Base-by-base conservation (phyloP, 345 rosid genomes). In the Lepidium sativum region DNA sequence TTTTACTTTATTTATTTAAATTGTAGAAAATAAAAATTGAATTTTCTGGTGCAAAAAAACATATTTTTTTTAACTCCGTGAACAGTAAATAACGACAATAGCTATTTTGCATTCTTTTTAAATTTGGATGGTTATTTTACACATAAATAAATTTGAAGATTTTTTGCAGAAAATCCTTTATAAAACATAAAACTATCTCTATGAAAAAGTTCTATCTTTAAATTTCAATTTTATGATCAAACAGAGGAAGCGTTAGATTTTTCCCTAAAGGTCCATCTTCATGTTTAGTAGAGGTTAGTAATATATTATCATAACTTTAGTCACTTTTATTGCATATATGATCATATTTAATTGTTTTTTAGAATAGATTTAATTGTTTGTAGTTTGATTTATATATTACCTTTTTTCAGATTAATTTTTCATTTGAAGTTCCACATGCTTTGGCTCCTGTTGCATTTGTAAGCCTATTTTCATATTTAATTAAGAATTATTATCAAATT, bases 231-330 rank as follows among this genome's bases (percentile, higher is more conserved):
- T 34, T 9, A 32, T 64, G 37, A n/a, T 60, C 21, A 75, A 35
- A 79, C 87, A 89, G 94, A 74, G 96, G 96, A 47, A 84, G 84
- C 66, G 91, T 87, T 76, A 83, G 98, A 57, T 92, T 92, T 81
- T 89, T 74, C 69, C 95, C 92, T 0, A 87, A 76, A 76, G 89
- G 95, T n/a, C 77, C 92, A 14, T 75, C 85, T 15, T 85, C 96
- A 2, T 92, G 96, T 56, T 12, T 68, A 49, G 79, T 92, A 54
- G 95, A 86, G 76, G 98, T 92, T 67, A 79, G 83, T 54, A 16
- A 17, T 33, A 71, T 37, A 0, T 33, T 61, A 29, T 54, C 42
- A 21, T 41, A 12, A 8, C 9, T 42, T 32, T 64, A 48, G 18
- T 16, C 49, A 9, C 9, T 32, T 67, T 44, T 16, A 21, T 31